Evolutionary conservation across 1,284 basidiomycete genomes (phyloP).

Genomic region (Xerocomus amazonicus): DNA sequence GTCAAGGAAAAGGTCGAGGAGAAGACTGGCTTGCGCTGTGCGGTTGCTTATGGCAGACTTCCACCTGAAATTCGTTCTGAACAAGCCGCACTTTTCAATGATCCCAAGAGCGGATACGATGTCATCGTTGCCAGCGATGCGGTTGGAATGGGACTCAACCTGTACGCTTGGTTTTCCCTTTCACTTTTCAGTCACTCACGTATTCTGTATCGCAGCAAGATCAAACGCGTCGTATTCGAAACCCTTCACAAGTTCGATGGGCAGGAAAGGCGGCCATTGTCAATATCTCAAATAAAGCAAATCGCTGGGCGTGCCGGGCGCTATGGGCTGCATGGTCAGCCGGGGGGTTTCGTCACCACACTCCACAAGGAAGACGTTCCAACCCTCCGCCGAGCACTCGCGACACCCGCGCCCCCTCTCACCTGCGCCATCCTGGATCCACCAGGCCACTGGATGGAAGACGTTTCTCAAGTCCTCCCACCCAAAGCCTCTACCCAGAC

Average conservation of each 20-base stretch:
- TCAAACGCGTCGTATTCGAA: slow-evolving; percentile 87
- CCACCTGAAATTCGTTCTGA: slow-evolving; percentile 78
- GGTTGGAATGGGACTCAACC: slow-evolving; percentile 81
- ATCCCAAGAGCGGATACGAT: slow-evolving; percentile 58
- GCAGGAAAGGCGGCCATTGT: slow-evolving; percentile 48
- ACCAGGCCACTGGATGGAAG: slow-evolving; percentile 21
- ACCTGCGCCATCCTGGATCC: slow-evolving; percentile 34
- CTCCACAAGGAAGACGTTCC: slow-evolving; percentile 65
- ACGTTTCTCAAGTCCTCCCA: slow-evolving; percentile 40
- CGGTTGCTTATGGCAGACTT: slow-evolving; percentile 74
- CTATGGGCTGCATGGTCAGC: slow-evolving; percentile 66
- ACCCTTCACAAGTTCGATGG: slow-evolving; percentile 76
- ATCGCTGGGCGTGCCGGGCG: slow-evolving; percentile 96
- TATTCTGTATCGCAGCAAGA: slow-evolving; percentile 60
- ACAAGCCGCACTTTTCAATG: slow-evolving; percentile 78
- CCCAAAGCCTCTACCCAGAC: slow-evolving; percentile 33
- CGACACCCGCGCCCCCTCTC: slow-evolving; percentile 36
- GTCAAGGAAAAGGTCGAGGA: slow-evolving; percentile 73
- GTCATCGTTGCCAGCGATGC: slow-evolving; percentile 81
- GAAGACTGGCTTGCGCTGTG: slow-evolving; percentile 60
- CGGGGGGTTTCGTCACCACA: slow-evolving; percentile 73
- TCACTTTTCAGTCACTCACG: neutral
- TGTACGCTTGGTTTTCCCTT: slow-evolving; percentile 44
- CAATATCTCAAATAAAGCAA: slow-evolving; percentile 87
- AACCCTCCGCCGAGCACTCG: slow-evolving; percentile 48